Evolutionary conservation across 345 rosid species (phyloP), one percentile per base, ranked within the genome.

Genomic region (Camelina neglecta): DNA sequence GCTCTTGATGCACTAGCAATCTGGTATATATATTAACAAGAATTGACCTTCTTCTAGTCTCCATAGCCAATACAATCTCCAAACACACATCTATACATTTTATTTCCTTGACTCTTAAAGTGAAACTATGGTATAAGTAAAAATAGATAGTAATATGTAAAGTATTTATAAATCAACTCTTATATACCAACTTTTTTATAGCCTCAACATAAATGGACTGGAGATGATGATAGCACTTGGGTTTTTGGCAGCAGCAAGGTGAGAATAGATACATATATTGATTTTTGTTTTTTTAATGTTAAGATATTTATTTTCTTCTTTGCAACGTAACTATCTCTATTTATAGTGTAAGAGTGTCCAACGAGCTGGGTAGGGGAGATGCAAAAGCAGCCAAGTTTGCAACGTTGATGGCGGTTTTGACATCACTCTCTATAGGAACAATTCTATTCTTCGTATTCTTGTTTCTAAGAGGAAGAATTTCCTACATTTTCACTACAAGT

Each of bases 221-320:
- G 96, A 90, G 71, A 87, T 90, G 91, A 90, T 92, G 96, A 83
- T 92, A 70, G 85, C 91, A 0, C 84, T 92, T 13, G 97, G 96
- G 4, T 90, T 92, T 82, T 79, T 85, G 60, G 91, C 90, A 42
- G 93, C 97, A 42, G 87, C 89, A 56, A 85, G 93, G 97, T 89
- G 67, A 24, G 67, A 24, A 7, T 36, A 23, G 45, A 69, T 8
- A 48, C 7, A 13, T 36, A 60, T 4, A 49, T 49, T 23, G 1
- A 49, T 36, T 24, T 24, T 7, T 44, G 29, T 3, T 3, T 5
- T 8, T 12, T 42, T 36, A 0, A n/a, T 67, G 13, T 2, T 41
- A 11, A 41, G 13, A 41, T 41, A 10, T 41, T 2, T 41, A 11
- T 41, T 11, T 41, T 10, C 44, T 41, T 41, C 44, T 41, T 41